Percentiles rank a stretch among this genome's conserved stretches.
phyloP scores from a whole-genome alignment of 192 early-diverging fungal genomes.

The Coemansia sp. region DNA sequence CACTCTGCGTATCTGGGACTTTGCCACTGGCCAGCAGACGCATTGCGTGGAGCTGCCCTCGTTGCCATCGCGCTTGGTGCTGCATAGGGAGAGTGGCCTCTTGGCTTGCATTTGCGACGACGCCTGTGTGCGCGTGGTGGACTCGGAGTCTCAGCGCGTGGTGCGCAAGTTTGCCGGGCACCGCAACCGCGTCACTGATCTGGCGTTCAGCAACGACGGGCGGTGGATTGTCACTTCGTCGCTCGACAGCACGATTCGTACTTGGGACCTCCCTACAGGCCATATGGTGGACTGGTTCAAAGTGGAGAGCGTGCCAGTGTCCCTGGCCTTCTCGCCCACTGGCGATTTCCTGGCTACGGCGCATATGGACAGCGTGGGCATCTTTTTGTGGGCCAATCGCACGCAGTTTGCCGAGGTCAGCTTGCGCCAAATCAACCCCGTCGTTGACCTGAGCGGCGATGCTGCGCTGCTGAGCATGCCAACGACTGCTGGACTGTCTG shows the following conservation, averaged over 20 bases:
- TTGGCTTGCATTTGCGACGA: constrained; percentile 88
- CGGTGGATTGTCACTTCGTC: constrained; percentile 86
- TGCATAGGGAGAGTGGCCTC: constrained; percentile 76
- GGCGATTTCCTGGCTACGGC: constrained; percentile 93
- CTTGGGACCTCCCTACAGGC: constrained; percentile 96
- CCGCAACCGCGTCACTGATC: constrained; percentile 83
- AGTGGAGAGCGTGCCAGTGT: constrained; percentile 76
- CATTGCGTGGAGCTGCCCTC: constrained; percentile 69
- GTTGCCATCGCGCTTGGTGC: constrained; percentile 63
- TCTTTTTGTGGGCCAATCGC: constrained; percentile 93
- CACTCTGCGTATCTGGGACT: constrained; percentile 79
- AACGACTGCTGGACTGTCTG: constrained; percentile 56
- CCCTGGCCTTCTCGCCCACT: constrained; percentile 85
- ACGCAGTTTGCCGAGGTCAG: constrained; percentile 76
- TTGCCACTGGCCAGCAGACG: constrained; percentile 66
- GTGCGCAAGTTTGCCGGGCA: constrained; percentile 93
- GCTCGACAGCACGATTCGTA: constrained; percentile 86
- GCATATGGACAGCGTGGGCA: constrained; percentile 90
- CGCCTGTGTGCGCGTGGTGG: constrained; percentile 83
- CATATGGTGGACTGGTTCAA: constrained; percentile 85
- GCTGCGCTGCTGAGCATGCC: constrained; percentile 60
- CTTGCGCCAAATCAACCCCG: constrained; percentile 62
- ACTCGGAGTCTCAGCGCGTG: constrained; percentile 77
- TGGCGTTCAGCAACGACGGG: constrained; percentile 91
- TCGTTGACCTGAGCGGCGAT: constrained; percentile 8